Evolutionary conservation across 2,329 filamentous ascomycete genomes (phyloP).

Genomic region (Microcyclosporella mali): DNA sequence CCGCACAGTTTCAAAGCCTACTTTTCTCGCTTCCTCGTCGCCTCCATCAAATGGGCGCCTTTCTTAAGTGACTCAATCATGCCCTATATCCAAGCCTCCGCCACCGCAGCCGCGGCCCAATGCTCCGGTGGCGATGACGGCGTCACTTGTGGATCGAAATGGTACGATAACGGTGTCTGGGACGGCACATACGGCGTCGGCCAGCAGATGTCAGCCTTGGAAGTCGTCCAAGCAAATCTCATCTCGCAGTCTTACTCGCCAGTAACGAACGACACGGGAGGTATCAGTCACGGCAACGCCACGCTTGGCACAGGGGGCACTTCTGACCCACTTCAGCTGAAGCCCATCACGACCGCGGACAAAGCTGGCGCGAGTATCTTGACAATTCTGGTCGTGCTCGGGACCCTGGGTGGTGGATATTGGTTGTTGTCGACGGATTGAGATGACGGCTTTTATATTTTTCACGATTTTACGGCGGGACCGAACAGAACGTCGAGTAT

Average conservation of each 20-base stretch:
- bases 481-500: too few species aligned
- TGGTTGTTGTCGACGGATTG: slow-evolving; percentile 2
- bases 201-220: slow-evolving; percentile 50
- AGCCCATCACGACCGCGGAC: slow-evolving; percentile 23
- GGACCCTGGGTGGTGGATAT: slow-evolving; percentile 1
- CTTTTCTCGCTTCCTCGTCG: slow-evolving; percentile 49
- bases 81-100: slow-evolving; percentile 46
- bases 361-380: slow-evolving; percentile 17
- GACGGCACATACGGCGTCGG: slow-evolving; percentile 47
- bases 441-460: background rate
- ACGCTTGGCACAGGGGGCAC: slow-evolving; percentile 7
- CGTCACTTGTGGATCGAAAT: slow-evolving; percentile 38
- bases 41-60: slow-evolving; percentile 51
- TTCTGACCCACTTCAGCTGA: background rate
- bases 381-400: slow-evolving; percentile 10
- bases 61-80: slow-evolving; percentile 45
- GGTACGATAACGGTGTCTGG: slow-evolving; percentile 33
- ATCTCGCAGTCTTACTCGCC: slow-evolving; percentile 32
- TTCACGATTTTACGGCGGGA: too few species aligned
- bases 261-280: slow-evolving; percentile 43
- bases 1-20: slow-evolving; percentile 24
- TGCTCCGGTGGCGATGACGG: slow-evolving; percentile 44
- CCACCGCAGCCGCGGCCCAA: slow-evolving; percentile 46
- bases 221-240: slow-evolving; percentile 39
- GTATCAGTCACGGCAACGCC: slow-evolving; percentile 12